Conservation (phyloP, 78 protist genomes). For the Dictyostelium firmibasis region DNA sequence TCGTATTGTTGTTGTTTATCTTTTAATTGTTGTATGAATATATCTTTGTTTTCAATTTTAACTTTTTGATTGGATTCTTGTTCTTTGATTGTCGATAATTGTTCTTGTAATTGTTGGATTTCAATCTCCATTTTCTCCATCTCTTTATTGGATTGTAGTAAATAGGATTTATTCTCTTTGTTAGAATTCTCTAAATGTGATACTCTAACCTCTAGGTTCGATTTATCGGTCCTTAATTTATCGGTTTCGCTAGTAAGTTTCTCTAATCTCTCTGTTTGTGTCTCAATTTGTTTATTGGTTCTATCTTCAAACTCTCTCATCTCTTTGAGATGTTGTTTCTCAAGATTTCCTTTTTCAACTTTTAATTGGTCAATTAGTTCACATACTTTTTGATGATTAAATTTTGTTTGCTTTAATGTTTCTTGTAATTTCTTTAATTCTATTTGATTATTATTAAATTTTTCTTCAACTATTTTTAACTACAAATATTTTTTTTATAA, state of each 20-base stretch:
- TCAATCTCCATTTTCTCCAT: not conserved
- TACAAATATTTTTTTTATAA: not conserved
- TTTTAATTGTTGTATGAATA: not conserved
- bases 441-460: not conserved
- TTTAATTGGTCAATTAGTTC: not conserved
- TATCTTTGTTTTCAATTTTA: not conserved
- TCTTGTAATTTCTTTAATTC: not conserved
- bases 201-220: not conserved
- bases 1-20: not conserved
- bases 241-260: not conserved
- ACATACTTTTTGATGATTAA: not conserved
- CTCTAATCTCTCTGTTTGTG: not conserved
- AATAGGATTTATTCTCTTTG: conserved; percentile 6
- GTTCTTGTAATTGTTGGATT: not conserved
- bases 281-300: not conserved
- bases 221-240: not conserved
- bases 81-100: not conserved
- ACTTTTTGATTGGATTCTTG: not conserved
- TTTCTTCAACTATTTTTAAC: conserved; percentile 3
- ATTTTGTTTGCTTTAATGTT: not conserved
- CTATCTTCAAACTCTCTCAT: not conserved
- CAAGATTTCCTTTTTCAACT: not conserved
- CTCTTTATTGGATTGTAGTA: not conserved
- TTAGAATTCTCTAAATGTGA: not conserved
- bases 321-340: not conserved